A percentile compares a stretch with the other conserved stretches of the same genome.
phyloP scores from a whole-genome alignment of 1,284 basidiomycete species.

The Tylopilus sp. region DNA sequence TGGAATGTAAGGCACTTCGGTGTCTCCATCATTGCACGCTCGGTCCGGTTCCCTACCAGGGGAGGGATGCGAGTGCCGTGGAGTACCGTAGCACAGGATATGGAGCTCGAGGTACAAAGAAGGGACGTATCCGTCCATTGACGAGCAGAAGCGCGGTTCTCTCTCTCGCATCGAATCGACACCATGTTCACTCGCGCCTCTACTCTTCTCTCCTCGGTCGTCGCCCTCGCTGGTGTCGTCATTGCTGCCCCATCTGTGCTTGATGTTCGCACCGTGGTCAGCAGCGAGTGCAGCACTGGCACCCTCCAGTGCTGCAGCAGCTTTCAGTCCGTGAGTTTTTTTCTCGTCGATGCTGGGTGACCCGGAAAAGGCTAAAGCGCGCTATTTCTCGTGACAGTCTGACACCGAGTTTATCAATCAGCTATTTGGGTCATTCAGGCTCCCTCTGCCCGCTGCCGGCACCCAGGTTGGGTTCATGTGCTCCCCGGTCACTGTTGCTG shows the following conservation, averaged over 20 bases:
- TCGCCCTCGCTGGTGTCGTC: conserved; percentile 7
- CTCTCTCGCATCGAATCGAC: neutral
- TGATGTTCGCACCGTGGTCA: neutral
- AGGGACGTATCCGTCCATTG: neutral
- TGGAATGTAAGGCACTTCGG: neutral
- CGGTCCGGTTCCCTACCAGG: neutral
- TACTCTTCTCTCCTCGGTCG: conserved; percentile 7
- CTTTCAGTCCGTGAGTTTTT: conserved; percentile 1
- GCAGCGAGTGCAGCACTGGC: conserved; percentile 14
- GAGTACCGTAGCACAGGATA: neutral
- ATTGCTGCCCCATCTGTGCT: conserved; percentile 9
- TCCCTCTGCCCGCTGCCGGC: neutral
- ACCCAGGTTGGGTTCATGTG: conserved; percentile 14
- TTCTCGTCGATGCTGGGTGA: neutral
- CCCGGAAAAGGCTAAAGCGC: neutral
- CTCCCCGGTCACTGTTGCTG: conserved; percentile 3
- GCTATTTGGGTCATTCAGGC: conserved; percentile 1
- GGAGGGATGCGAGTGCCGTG: neutral
- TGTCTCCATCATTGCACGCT: neutral
- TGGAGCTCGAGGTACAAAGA: neutral
- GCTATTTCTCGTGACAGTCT: conserved; percentile 1
- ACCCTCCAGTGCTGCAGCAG: conserved; percentile 15
- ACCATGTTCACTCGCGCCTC: conserved; percentile 15
- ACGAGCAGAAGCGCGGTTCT: neutral
- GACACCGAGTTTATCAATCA: accelerated